phyloP scores from a whole-genome alignment of 768 basidiomycete genomes.

The Termitomyces sp. region DNA sequence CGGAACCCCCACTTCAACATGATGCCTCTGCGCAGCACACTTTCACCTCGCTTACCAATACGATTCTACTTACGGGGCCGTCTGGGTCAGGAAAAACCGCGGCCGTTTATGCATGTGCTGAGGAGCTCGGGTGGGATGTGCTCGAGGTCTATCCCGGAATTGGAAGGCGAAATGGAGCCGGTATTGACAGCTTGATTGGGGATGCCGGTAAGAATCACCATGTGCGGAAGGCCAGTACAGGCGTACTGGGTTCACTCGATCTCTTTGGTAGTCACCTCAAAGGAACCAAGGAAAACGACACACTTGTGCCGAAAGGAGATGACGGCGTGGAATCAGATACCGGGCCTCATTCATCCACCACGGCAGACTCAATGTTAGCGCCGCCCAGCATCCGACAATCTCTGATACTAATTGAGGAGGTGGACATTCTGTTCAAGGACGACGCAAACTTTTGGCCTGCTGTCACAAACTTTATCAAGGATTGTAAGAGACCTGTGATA shows the following conservation, averaged over 20 bases:
- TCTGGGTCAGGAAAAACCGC: slow-evolving; percentile 88
- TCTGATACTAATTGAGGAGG: slow-evolving; percentile 90
- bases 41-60: slow-evolving; percentile 66
- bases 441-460: slow-evolving; percentile 86
- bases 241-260: neutral
- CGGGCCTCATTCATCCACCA: slow-evolving; percentile 14
- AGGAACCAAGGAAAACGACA: neutral
- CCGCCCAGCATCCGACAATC: slow-evolving; percentile 64
- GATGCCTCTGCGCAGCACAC: slow-evolving; percentile 8
- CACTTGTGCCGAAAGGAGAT: neutral
- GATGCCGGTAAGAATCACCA: slow-evolving; percentile 94
- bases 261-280: neutral
- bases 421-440: slow-evolving; percentile 87
- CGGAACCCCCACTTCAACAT: neutral
- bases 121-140: slow-evolving; percentile 92
- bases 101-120: slow-evolving; percentile 89
- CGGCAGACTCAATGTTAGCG: slow-evolving; percentile 9
- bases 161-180: slow-evolving; percentile 80
- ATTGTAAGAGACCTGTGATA: slow-evolving; percentile 85
- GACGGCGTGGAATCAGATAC: slow-evolving; percentile 9
- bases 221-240: slow-evolving; percentile 38
- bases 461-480: slow-evolving; percentile 74
- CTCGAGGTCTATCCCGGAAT: slow-evolving; percentile 97
- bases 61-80: slow-evolving; percentile 82
- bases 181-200: slow-evolving; percentile 77